phyloP scores from a whole-genome alignment of 345 rosid species.

The Citrus trifoliata region DNA sequence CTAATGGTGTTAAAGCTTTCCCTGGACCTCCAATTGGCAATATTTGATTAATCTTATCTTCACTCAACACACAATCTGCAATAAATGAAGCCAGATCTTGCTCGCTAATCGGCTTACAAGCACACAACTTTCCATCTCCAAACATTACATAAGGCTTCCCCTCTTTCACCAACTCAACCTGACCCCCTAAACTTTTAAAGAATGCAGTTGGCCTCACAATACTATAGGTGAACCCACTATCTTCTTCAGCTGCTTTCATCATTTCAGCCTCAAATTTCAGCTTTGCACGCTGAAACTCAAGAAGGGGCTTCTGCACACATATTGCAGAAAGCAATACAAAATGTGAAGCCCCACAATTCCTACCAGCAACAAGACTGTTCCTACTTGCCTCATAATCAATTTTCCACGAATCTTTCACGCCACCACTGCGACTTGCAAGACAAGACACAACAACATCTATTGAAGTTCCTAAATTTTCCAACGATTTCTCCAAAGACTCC shows the following conservation, averaged over 20 bases:
- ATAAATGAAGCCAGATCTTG: slow-evolving; percentile 79
- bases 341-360: slow-evolving; percentile 69
- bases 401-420: slow-evolving; percentile 90
- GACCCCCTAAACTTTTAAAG: slow-evolving; percentile 92
- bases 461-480: slow-evolving; percentile 39
- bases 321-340: slow-evolving; percentile 88
- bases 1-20: slow-evolving; percentile 80
- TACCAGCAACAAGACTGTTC: slow-evolving; percentile 84
- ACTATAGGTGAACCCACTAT: slow-evolving; percentile 54
- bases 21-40: slow-evolving; percentile 98
- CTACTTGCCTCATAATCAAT: slow-evolving; percentile 90
- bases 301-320: slow-evolving; percentile 86
- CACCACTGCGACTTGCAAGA: slow-evolving; percentile 86
- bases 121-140: slow-evolving; percentile 89
- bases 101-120: slow-evolving; percentile 96
- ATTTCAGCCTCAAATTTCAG: slow-evolving; percentile 83
- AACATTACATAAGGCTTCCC: slow-evolving; percentile 98
- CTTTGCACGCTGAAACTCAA: slow-evolving; percentile 89
- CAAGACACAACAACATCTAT: slow-evolving; percentile 90
- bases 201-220: slow-evolving; percentile 96
- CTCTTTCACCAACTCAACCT: slow-evolving; percentile 88
- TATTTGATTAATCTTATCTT: slow-evolving; percentile 65
- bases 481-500: slow-evolving; percentile 47
- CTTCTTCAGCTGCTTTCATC: slow-evolving; percentile 40
- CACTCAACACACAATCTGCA: slow-evolving; percentile 70